A percentile compares a stretch with the other conserved stretches of the same genome.
Conservation (phyloP, 2,329 filamentous ascomycete species). For the Rhinocladiella mackenziei region DNA sequence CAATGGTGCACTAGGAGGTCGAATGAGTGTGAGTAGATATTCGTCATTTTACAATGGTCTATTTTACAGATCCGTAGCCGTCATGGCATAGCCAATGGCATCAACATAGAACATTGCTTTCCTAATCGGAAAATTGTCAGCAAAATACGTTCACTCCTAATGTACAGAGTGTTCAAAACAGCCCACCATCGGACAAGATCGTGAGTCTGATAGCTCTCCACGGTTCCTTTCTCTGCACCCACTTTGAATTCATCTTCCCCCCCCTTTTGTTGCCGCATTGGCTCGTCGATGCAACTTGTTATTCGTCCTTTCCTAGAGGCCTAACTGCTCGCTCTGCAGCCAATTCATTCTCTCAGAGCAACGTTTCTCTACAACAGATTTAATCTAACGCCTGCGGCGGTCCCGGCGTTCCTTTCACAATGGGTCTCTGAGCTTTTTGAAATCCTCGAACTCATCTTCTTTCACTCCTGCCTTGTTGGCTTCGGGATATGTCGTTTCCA, state of each 20-base stretch:
- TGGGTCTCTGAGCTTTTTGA: constrained; percentile 22
- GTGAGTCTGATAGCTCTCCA: constrained; percentile 13
- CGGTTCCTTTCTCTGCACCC: constrained; percentile 1
- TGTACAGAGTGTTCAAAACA: constrained; percentile 10
- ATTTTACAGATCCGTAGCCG: constrained; percentile 7
- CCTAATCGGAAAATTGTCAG: constrained; percentile 3
- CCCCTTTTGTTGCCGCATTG: constrained; percentile 5
- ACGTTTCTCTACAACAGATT: too few relatives aligned
- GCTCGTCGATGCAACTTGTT: constrained; percentile 13
- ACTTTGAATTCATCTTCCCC: constrained; percentile 9
- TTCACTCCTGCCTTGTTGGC: constrained; percentile 36
- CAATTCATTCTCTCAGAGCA: too few relatives aligned
- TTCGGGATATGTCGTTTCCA: constrained; percentile 33
- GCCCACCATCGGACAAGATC: constrained; percentile 18
- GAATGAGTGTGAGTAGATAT: background rate
- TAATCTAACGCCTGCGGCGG: too few relatives aligned
- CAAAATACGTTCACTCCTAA: constrained; percentile 3
- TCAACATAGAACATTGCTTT: constrained; percentile 11
- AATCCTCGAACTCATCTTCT: constrained; percentile 36
- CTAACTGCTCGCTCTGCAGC: too few relatives aligned
- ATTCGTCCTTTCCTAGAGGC: constrained; percentile 19
- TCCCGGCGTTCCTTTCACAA: too few relatives aligned
- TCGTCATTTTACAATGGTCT: background rate
- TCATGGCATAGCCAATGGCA: constrained; percentile 10
- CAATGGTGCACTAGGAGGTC: too few relatives aligned